Evolutionary conservation across 2,329 filamentous ascomycete species (phyloP).

Genomic region (Tolypocladium capitatum): DNA sequence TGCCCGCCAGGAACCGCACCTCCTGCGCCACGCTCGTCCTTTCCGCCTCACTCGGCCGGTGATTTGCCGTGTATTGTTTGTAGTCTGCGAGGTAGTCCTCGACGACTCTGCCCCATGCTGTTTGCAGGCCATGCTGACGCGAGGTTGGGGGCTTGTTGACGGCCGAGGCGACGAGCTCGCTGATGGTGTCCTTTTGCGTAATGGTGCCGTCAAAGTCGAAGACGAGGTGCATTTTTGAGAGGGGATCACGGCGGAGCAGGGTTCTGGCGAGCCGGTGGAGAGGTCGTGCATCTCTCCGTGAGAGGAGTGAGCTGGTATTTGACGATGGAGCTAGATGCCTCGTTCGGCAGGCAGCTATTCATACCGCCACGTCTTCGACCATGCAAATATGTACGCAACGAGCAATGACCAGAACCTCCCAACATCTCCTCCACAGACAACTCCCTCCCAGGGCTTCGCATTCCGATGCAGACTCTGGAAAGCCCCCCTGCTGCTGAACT

Average conservation of each 20-base stretch:
- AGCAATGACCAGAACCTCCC: too few species aligned
- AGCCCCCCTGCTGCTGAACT: too few species aligned
- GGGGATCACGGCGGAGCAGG: background rate
- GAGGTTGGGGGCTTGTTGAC: slow-evolving; percentile 11
- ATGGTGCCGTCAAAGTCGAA: slow-evolving; percentile 50
- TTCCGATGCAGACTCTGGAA: too few species aligned
- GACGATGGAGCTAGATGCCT: background rate
- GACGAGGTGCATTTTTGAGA: slow-evolving; percentile 28
- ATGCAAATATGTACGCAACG: too few species aligned
- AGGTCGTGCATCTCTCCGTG: background rate
- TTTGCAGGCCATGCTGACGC: slow-evolving; percentile 15
- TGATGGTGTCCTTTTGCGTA: slow-evolving; percentile 39
- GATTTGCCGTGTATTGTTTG: slow-evolving; percentile 20
- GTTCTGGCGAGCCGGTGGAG: background rate
- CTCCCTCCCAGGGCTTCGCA: too few species aligned
- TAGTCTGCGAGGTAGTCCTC: slow-evolving; percentile 30
- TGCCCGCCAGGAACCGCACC: slow-evolving; percentile 27
- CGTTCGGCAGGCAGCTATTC: background rate
- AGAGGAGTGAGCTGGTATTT: background rate
- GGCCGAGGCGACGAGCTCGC: slow-evolving; percentile 29
- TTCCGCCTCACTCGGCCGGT: slow-evolving; percentile 16
- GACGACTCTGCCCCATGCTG: slow-evolving; percentile 32
- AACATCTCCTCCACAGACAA: too few species aligned
- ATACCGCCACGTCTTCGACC: background rate
- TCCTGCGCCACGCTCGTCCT: slow-evolving; percentile 26